Base-by-base conservation (phyloP, 2,329 filamentous ascomycete species). In the Sclerotinia glacialis region DNA sequence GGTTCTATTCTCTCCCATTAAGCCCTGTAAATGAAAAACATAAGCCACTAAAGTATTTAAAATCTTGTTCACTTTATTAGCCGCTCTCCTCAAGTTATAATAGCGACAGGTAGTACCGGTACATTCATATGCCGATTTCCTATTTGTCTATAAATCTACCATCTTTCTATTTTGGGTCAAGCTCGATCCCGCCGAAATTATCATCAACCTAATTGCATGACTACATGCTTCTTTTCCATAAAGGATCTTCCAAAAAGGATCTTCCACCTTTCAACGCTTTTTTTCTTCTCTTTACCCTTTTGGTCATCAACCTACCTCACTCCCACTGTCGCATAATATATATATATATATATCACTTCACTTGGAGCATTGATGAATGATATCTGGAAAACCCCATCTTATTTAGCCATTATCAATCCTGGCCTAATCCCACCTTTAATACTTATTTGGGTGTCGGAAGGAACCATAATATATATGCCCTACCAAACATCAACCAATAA, bases 361-460 rank as follows among this genome's bases (percentile, higher is more conserved):
- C 34, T 37, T 55, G n/a, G 21, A 23, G 16, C 23, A 55, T 55
- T n/a, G 11, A 40, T 23, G n/a, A 54, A 37, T 21, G n/a, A 42
- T 18, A 47, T 47, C 46, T 31, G 55, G 16, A 31, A 59, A 21
- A 23, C 23, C 14, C 34, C n/a, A 54, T 59, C 26, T 59, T 47
- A 47, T 47, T 34, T 42, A 59, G 56, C 56, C 21, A 31, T 59
- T 59, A 23, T 47, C 56, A 31, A 59, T 59, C 42, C 42, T 47
- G 28, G 42, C 11, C 23, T n/a, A 23, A 47, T 46, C 42, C 28
- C 26, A 34, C 56, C 26, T 34, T 9, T 5, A 16, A 31, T 28
- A 16, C 8, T 12, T 28, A 16, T 4, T 12, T 23, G 28, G 5
- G 28, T 34, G 23, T 31, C n/a, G 58, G 28, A 37, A 60, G 58